Evolutionary conservation across 352 stramenopile genomes (phyloP).

Genomic region (Phytophthora quininea): DNA sequence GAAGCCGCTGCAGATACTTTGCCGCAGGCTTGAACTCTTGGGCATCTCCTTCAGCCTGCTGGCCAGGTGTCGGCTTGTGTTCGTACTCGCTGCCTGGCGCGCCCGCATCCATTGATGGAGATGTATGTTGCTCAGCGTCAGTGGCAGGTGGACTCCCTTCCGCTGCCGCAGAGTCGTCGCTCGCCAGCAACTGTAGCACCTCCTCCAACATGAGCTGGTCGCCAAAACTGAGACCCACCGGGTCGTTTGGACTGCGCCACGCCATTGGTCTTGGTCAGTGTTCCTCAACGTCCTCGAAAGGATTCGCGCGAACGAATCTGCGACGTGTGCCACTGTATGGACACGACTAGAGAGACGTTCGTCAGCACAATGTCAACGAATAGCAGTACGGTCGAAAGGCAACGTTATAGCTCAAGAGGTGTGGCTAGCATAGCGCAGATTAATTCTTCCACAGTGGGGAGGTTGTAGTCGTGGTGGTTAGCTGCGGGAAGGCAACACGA

Average conservation of each 20-base stretch:
- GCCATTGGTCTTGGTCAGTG: not conserved
- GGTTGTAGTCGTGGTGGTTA: not conserved
- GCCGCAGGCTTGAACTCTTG: not conserved
- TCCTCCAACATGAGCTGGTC: not conserved
- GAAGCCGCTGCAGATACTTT: not conserved
- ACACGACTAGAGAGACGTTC: too few species aligned
- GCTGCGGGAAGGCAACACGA: conserved; percentile 21
- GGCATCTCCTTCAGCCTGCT: not conserved
- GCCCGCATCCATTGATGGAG: too few species aligned
- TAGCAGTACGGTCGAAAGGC: too few species aligned
- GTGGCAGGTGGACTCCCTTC: not conserved
- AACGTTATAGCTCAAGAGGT: conserved; percentile 15
- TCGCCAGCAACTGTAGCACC: not conserved
- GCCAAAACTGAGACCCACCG: not conserved
- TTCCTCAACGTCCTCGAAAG: not conserved
- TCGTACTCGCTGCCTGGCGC: not conserved
- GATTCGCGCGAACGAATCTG: not conserved
- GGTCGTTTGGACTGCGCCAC: not conserved
- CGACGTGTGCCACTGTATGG: not conserved
- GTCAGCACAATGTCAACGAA: not conserved
- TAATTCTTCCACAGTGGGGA: conserved; percentile 32
- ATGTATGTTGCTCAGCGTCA: too few species aligned
- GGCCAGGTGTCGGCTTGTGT: not conserved
- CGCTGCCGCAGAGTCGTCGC: not conserved
- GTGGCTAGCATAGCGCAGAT: conserved; percentile 30